A percentile compares a stretch with the other conserved stretches of the same genome.
Conservation (phyloP, 208 protist species). For the Angomonas deanei region DNA sequence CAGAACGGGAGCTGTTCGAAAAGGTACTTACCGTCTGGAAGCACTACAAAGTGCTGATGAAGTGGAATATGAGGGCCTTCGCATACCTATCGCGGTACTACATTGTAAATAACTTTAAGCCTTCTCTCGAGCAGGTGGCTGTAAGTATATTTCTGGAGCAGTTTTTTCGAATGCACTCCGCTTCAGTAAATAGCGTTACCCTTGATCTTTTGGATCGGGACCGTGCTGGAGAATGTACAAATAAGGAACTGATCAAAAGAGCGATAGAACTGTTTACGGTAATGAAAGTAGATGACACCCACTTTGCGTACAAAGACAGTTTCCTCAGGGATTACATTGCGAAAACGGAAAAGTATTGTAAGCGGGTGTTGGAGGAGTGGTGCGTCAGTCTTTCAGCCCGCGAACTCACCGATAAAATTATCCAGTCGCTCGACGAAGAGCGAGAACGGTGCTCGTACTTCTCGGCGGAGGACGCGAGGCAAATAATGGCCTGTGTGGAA, state of each 20-base stretch:
- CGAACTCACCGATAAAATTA: conserved; percentile 36
- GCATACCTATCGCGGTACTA: conserved; percentile 84
- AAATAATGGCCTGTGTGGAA: conserved; percentile 60
- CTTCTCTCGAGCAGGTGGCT: conserved; percentile 67
- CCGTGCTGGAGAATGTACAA: not conserved
- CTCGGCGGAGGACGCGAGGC: conserved; percentile 31
- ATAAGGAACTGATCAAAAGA: conserved; percentile 20
- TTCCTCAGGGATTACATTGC: conserved; percentile 70
- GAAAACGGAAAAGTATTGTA: conserved; percentile 48
- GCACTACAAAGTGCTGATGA: conserved; percentile 81
- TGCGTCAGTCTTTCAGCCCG: conserved; percentile 16
- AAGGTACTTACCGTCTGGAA: conserved; percentile 67
- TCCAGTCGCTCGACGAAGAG: conserved; percentile 16
- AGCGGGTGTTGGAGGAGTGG: conserved; percentile 37
- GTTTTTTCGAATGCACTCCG: conserved; percentile 61
- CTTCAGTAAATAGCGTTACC: conserved; percentile 44
- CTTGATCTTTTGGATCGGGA: conserved; percentile 51
- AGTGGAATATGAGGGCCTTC: conserved; percentile 80
- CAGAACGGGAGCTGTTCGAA: conserved; percentile 54
- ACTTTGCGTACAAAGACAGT: conserved; percentile 59
- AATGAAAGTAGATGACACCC: conserved; percentile 56
- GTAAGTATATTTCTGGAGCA: conserved; percentile 82
- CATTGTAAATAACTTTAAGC: conserved; percentile 81
- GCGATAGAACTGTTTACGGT: conserved; percentile 70
- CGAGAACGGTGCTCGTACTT: conserved; percentile 55